Conservation (phyloP, 2,329 filamentous ascomycete genomes). For the Colletotrichum tabaci region DNA sequence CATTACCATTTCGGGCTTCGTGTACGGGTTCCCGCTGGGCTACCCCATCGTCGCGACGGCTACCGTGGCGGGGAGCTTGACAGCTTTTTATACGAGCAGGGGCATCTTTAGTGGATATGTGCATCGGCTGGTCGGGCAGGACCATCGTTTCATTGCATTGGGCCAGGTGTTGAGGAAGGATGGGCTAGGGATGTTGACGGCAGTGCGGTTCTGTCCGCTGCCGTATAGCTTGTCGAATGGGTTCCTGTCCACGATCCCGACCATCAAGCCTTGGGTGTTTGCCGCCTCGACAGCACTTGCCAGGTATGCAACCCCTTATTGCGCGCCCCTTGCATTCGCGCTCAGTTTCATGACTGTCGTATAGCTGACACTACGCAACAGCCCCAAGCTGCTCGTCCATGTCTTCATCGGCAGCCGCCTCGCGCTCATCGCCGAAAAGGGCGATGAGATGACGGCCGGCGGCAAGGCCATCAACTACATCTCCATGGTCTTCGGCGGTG, state of each 20-base stretch:
- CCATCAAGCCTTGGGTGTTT: constrained; percentile 83
- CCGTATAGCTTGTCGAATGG: constrained; percentile 96
- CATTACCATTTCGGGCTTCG: constrained; percentile 67
- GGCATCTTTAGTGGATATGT: constrained; percentile 86
- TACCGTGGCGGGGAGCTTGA: constrained; percentile 83
- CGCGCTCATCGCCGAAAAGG: constrained; percentile 85
- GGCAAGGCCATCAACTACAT: constrained; percentile 89
- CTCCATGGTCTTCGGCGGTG: constrained; percentile 80
- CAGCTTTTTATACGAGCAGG: constrained; percentile 84
- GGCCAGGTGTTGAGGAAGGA: constrained; percentile 91
- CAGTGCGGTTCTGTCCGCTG: constrained; percentile 92
- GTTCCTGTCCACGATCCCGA: constrained; percentile 93
- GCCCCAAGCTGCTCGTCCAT: constrained; percentile 90
- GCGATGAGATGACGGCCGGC: constrained; percentile 83
- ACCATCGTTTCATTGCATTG: constrained; percentile 90
- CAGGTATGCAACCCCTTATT: constrained; percentile 57
- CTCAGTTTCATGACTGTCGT: background rate
- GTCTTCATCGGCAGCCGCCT: constrained; percentile 92
- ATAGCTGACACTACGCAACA: constrained; percentile 47
- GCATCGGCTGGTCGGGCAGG: constrained; percentile 82
- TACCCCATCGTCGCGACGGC: constrained; percentile 89
- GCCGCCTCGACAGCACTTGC: constrained; percentile 86
- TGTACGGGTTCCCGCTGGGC: constrained; percentile 72
- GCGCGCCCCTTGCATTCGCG: background rate
- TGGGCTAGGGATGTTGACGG: constrained; percentile 88